Evolutionary conservation across 805 yeast species (phyloP).

Genomic region (Lachancea quebecensis): DNA sequence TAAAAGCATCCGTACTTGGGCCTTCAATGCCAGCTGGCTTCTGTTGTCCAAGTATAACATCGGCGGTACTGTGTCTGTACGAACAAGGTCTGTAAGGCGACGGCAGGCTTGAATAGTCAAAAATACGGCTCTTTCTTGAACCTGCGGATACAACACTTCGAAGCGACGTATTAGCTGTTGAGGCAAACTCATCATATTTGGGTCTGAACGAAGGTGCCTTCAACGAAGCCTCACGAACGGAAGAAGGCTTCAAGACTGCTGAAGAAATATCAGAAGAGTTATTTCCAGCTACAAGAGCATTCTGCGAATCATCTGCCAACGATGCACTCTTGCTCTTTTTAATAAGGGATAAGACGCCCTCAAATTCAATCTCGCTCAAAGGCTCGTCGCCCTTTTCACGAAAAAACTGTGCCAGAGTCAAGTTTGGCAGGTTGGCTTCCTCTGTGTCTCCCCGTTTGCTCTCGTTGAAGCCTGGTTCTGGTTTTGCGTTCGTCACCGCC

Average conservation of each 20-base stretch:
- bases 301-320: conserved; percentile 7
- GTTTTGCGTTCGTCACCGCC: neutral
- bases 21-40: neutral
- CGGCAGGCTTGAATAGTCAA: conserved; percentile 34
- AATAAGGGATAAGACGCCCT: conserved; percentile 66
- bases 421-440: conserved; percentile 40
- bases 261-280: conserved; percentile 1
- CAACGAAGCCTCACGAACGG: conserved; percentile 12
- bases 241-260: conserved; percentile 6
- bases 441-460: conserved; percentile 4
- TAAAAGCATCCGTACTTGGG: conserved; percentile 2
- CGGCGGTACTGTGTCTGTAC: conserved; percentile 23
- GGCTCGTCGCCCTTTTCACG: conserved; percentile 70
- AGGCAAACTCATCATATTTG: conserved; percentile 24
- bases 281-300: neutral
- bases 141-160: conserved; percentile 18
- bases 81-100: conserved; percentile 35
- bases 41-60: conserved; percentile 2
- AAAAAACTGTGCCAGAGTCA: conserved; percentile 55
- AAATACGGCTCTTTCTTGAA: conserved; percentile 27
- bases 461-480: neutral
- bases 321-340: conserved; percentile 23
- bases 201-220: conserved; percentile 34
- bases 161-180: conserved; percentile 14
- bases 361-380: conserved; percentile 65